Percentiles rank a stretch among this genome's conserved stretches.
Conservation (phyloP, 73 alveolate genomes). For the Paramecium octaurelia region DNA sequence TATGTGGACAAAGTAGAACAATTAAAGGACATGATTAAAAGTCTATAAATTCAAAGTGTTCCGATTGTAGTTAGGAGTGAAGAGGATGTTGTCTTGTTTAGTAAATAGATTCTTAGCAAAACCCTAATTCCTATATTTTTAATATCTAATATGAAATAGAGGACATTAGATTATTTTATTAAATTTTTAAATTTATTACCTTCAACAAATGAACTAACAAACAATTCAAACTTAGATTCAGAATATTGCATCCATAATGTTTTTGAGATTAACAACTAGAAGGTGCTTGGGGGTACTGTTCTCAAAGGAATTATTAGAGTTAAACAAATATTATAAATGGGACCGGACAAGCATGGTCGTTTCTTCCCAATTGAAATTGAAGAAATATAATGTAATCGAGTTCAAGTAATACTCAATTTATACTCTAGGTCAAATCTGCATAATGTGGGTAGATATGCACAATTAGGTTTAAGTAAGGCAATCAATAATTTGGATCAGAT, state of each 20-base stretch:
- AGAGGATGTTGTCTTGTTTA: conserved; percentile 83
- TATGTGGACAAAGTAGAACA: conserved; percentile 28
- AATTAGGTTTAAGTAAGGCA: conserved; percentile 64
- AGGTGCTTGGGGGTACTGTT: conserved; percentile 85
- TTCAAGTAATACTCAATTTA: conserved; percentile 54
- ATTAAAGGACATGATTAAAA: conserved; percentile 54
- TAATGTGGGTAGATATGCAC: conserved; percentile 92
- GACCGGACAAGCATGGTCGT: conserved; percentile 92
- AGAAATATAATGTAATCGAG: conserved; percentile 85
- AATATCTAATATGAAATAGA: conserved; percentile 74
- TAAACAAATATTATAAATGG: conserved; percentile 76
- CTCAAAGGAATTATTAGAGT: conserved; percentile 79
- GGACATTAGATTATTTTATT: conserved; percentile 77
- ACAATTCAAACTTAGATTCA: conserved; percentile 69
- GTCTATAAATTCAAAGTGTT: conserved; percentile 46
- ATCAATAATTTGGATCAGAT: conserved; percentile 66
- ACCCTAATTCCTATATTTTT: conserved; percentile 80
- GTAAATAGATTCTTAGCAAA: conserved; percentile 72
- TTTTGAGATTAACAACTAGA: conserved; percentile 71
- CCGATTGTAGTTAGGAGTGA: conserved; percentile 69
- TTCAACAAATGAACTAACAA: conserved; percentile 59
- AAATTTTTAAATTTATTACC: conserved; percentile 83
- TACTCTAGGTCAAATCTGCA: conserved; percentile 65
- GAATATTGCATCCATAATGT: conserved; percentile 87
- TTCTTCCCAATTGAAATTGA: conserved; percentile 82